These are phyloP conservation scores for Phytophthora podocarpi DNA, from an alignment of 352 stramenopile genomes.

Conservation along the genomic window DNA sequence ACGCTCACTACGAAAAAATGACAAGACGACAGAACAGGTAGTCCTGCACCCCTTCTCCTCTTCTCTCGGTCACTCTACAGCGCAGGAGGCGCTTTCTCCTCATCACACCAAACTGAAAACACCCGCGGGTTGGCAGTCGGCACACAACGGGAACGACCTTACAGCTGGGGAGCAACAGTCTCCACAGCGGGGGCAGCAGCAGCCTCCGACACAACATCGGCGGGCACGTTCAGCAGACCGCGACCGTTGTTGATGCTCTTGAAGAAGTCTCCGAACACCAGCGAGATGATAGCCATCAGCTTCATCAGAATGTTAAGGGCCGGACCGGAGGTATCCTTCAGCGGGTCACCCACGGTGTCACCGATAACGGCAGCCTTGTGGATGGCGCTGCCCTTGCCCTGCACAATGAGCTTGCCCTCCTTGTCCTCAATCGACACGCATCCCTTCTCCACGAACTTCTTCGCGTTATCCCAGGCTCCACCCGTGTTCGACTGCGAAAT, in stretches of 20 bases:
- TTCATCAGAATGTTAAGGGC: constrained; percentile 99
- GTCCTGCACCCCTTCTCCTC: constrained; percentile 26
- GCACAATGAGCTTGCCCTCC: constrained; percentile 90
- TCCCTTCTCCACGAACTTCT: constrained; percentile 99
- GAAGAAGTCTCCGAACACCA: constrained; percentile 99
- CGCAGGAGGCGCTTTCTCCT: constrained; percentile 14
- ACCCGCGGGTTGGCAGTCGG: constrained; percentile 6
- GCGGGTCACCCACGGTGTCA: constrained; percentile 99
- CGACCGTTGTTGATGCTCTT: constrained; percentile 96
- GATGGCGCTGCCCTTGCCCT: constrained; percentile 96
- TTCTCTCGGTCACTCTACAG: constrained; percentile 31
- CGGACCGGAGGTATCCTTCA: constrained; percentile 99
- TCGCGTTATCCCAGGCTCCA: constrained; percentile 99
- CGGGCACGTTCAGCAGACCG: constrained; percentile 92
- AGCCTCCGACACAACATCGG: constrained; percentile 30
- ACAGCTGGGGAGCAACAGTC: constrained; percentile 27
- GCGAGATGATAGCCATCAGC: constrained; percentile 99
- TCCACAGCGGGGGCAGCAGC: constrained; percentile 24
- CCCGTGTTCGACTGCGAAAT: constrained; percentile 99
- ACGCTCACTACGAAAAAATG: constrained; percentile 37
- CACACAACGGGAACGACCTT: constrained; percentile 24
- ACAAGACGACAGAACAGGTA: constrained; percentile 33
- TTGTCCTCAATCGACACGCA: constrained; percentile 91
- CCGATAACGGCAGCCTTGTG: constrained; percentile 98
- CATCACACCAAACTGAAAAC: constrained; percentile 12